phyloP scores from a whole-genome alignment of 768 basidiomycete genomes.

The Phaeotremella skinneri region DNA sequence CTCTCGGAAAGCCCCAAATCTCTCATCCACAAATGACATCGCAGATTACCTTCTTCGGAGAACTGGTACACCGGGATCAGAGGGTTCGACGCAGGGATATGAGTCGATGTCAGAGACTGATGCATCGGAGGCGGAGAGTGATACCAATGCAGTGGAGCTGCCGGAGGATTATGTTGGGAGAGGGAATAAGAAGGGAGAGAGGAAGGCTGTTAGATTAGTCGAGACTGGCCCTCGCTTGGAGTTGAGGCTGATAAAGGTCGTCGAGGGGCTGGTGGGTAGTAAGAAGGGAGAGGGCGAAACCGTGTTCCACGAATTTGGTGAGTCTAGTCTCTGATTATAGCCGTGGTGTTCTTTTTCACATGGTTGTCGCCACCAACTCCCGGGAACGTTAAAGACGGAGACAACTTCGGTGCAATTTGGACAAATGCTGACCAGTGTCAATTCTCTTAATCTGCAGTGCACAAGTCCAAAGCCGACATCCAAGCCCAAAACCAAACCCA shows the following conservation, averaged over 20 bases:
- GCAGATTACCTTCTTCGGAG: slow-evolving; percentile 86
- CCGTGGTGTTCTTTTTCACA: background rate
- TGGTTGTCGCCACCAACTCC: too few species aligned
- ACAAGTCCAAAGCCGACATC: slow-evolving; percentile 78
- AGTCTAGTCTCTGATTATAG: slow-evolving; percentile 44
- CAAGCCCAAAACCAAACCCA: slow-evolving; percentile 68
- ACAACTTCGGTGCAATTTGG: too few species aligned
- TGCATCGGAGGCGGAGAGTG: slow-evolving; percentile 64
- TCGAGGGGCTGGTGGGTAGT: slow-evolving; percentile 81
- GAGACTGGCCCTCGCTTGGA: slow-evolving; percentile 97
- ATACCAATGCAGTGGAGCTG: slow-evolving; percentile 62
- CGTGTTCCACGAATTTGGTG: slow-evolving; percentile 91
- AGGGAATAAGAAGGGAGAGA: slow-evolving; percentile 87
- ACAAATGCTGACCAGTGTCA: slow-evolving; percentile 8
- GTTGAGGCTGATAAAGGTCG: slow-evolving; percentile 84
- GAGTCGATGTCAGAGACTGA: slow-evolving; percentile 75
- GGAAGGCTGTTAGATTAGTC: slow-evolving; percentile 83
- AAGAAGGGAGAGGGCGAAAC: slow-evolving; percentile 75
- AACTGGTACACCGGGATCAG: slow-evolving; percentile 59
- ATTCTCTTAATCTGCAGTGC: slow-evolving; percentile 59
- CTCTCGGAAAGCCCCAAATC: slow-evolving; percentile 57
- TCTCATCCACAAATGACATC: slow-evolving; percentile 87
- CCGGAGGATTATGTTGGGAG: slow-evolving; percentile 92
- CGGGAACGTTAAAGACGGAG: too few species aligned
- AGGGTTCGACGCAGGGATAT: slow-evolving; percentile 67